phyloP scores from a whole-genome alignment of 1,284 basidiomycete species.

The Irpex sp. region DNA sequence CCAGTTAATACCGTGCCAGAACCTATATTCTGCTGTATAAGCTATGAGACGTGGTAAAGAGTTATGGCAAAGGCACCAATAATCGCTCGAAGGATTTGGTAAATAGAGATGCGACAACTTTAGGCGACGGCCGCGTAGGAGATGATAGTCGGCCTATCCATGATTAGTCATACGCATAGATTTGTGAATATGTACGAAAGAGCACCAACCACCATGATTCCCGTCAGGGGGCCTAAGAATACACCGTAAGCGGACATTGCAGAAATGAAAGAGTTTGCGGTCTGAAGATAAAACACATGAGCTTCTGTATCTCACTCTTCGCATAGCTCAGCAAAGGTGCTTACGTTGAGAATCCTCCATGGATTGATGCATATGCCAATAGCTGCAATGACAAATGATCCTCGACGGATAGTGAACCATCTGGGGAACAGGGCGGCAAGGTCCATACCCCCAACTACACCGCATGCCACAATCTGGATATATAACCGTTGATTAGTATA shows the following conservation, averaged over 20 bases:
- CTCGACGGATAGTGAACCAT: conserved; percentile 36
- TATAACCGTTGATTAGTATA: no score
- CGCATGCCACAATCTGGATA: conserved; percentile 33
- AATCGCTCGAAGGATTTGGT: conserved; percentile 32
- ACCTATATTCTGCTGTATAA: conserved; percentile 16
- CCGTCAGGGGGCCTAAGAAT: conserved; percentile 37
- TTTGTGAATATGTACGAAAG: not conserved
- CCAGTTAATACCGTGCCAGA: conserved; percentile 40
- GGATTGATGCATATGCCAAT: conserved; percentile 40
- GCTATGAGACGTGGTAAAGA: not conserved
- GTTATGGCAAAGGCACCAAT: conserved; percentile 27
- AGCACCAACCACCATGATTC: conserved; percentile 38
- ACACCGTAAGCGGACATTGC: conserved; percentile 38
- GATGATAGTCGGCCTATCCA: conserved; percentile 33
- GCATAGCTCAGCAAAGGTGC: not conserved
- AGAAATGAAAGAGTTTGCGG: conserved; percentile 39
- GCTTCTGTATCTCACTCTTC: not conserved
- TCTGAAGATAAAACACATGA: conserved; percentile 20
- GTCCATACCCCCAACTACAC: conserved; percentile 40
- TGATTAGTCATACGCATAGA: not conserved
- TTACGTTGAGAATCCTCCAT: conserved; percentile 39
- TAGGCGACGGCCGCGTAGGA: conserved; percentile 29
- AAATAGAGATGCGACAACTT: conserved; percentile 37
- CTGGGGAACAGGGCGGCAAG: conserved; percentile 34
- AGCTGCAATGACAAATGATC: conserved; percentile 35